Evolutionary conservation across 2,329 filamentous ascomycete species (phyloP).

Genomic region (Decorospora gaudefroyi): DNA sequence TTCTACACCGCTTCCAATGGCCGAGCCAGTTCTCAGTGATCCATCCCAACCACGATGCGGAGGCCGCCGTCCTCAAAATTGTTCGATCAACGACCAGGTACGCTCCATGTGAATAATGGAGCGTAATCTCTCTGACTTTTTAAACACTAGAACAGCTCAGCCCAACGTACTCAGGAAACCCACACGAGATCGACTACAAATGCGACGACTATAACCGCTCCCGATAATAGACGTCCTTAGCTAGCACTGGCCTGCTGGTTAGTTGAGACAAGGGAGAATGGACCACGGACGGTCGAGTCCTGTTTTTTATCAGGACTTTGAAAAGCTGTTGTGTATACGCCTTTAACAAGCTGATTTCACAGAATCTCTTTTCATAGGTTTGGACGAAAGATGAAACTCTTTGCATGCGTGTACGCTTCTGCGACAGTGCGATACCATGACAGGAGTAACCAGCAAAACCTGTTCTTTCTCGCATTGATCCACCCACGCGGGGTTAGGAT

Average conservation of each 20-base stretch:
- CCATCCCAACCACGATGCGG: constrained; percentile 24
- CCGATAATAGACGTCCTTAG: not conserved
- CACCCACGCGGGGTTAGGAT: too few species aligned
- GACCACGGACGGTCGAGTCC: constrained; percentile 9
- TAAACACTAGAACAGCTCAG: constrained; percentile 7
- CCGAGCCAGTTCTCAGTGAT: constrained; percentile 14
- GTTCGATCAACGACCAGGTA: constrained; percentile 5
- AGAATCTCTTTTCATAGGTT: too few species aligned
- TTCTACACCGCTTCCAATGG: too few species aligned
- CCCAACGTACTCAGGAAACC: not conserved
- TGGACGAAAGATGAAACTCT: too few species aligned
- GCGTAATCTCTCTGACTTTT: not conserved
- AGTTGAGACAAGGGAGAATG: constrained; percentile 9
- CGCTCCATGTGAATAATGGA: not conserved
- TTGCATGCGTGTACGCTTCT: too few species aligned
- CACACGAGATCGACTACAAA: not conserved
- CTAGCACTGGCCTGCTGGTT: constrained; percentile 24
- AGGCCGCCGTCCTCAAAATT: constrained; percentile 9
- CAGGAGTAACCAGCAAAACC: too few species aligned
- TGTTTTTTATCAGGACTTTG: too few species aligned
- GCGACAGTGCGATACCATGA: too few species aligned
- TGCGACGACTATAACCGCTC: not conserved
- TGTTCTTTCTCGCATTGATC: too few species aligned
- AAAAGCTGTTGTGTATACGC: too few species aligned
- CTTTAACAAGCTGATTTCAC: too few species aligned